A percentile compares a stretch with the other conserved stretches of the same genome.
These are phyloP conservation scores for Candida silvatica DNA, from an alignment of 805 yeast species.

Conservation along the genomic window DNA sequence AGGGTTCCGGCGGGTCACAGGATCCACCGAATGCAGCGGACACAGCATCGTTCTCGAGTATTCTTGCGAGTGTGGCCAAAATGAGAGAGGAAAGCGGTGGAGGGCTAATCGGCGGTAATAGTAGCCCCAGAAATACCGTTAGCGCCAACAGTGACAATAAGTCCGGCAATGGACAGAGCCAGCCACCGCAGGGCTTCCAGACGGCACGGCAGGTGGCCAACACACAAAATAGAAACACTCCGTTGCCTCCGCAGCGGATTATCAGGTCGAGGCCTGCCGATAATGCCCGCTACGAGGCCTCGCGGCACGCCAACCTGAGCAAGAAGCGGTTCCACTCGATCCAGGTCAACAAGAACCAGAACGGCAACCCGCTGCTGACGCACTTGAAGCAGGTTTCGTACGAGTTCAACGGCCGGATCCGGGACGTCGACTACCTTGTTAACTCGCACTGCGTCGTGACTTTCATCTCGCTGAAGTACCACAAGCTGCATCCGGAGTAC, in stretches of 20 bases:
- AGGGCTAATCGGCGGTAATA: too few relatives aligned
- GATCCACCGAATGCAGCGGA: slow-evolving; percentile 6
- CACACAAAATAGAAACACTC: too few relatives aligned
- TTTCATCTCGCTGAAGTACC: slow-evolving; percentile 62
- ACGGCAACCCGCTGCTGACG: slow-evolving; percentile 62
- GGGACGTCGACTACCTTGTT: slow-evolving; percentile 56
- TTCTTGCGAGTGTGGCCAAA: slow-evolving; percentile 59
- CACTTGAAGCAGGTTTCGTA: slow-evolving; percentile 42
- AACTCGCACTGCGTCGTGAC: slow-evolving; percentile 47
- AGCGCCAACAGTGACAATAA: too few relatives aligned
- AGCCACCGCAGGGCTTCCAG: background rate
- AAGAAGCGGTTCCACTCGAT: slow-evolving; percentile 28
- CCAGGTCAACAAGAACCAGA: slow-evolving; percentile 56
- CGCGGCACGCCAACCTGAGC: slow-evolving; percentile 10
- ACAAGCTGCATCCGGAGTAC: slow-evolving; percentile 70
- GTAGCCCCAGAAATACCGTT: too few relatives aligned
- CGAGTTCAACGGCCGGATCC: slow-evolving; percentile 42
- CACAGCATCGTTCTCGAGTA: slow-evolving; percentile 61
- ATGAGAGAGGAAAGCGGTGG: slow-evolving; percentile 35
- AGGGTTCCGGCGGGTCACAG: background rate
- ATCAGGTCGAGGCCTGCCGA: too few relatives aligned
- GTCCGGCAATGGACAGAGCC: too few relatives aligned
- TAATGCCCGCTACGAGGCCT: slow-evolving; percentile 9
- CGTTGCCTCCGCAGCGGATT: too few relatives aligned
- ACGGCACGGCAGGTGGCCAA: background rate